phyloP scores from a whole-genome alignment of 116 monocot species.

The Cymodocea nodosa region DNA sequence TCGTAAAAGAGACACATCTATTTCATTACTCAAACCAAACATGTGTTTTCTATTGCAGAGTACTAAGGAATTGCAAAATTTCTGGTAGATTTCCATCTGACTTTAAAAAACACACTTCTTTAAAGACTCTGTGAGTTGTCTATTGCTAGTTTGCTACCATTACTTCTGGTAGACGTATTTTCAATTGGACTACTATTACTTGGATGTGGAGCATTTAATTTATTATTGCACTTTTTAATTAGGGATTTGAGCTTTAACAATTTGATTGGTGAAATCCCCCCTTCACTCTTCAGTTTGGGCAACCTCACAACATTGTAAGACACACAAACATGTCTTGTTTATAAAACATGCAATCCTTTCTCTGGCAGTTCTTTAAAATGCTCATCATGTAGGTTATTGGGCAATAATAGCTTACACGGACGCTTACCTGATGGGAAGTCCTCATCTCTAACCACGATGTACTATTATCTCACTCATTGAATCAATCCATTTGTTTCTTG shows the following conservation, averaged over 20 bases:
- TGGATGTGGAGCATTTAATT: no score
- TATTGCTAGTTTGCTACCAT: no score
- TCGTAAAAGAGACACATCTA: background rate
- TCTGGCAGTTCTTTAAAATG: background rate
- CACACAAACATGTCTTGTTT: background rate
- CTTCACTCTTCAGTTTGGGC: slow-evolving; percentile 52
- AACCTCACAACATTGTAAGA: slow-evolving; percentile 41
- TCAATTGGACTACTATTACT: background rate
- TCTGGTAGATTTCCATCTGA: slow-evolving; percentile 38
- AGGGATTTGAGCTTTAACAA: slow-evolving; percentile 94
- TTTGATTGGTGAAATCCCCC: slow-evolving; percentile 42
- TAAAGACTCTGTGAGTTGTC: background rate
- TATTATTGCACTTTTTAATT: background rate
- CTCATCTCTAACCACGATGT: slow-evolving; percentile 37
- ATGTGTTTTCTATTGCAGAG: slow-evolving; percentile 19
- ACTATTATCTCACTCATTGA: background rate
- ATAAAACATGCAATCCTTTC: background rate
- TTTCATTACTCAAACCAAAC: background rate
- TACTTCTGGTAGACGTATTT: no score
- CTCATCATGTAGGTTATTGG: slow-evolving; percentile 38
- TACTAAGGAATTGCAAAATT: slow-evolving; percentile 62
- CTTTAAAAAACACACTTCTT: slow-evolving; percentile 10
- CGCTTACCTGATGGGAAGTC: slow-evolving; percentile 39
- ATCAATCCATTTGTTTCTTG: no score
- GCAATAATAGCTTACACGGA: slow-evolving; percentile 63